Evolutionary conservation across 2,329 filamentous ascomycete genomes (phyloP).

Genomic region (Verticillium longisporum): DNA sequence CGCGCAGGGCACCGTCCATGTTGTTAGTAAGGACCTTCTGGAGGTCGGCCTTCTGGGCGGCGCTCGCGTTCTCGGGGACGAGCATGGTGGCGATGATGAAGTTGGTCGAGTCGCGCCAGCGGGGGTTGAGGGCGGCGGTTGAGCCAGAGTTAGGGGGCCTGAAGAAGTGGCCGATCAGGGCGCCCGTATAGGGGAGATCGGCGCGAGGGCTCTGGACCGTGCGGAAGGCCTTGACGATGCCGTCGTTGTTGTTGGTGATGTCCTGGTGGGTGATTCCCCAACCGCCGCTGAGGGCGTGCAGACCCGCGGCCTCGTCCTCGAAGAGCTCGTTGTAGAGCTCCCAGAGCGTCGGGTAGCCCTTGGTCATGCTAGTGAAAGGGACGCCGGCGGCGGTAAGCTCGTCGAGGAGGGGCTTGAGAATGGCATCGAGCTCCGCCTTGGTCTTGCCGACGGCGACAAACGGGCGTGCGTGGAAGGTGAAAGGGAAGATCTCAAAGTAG

Average conservation of each 20-base stretch:
- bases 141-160: slow-evolving; percentile 21
- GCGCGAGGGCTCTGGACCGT: slow-evolving; percentile 19
- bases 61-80: slow-evolving; percentile 28
- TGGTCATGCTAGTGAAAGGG: slow-evolving; percentile 18
- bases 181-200: slow-evolving; percentile 18
- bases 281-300: slow-evolving; percentile 26
- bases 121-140: slow-evolving; percentile 29
- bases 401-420: slow-evolving; percentile 26
- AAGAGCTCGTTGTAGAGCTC: slow-evolving; percentile 30
- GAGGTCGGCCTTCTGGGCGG: slow-evolving; percentile 32
- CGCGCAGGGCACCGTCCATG: slow-evolving; percentile 25
- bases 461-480: slow-evolving; percentile 30
- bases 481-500: slow-evolving; percentile 33
- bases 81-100: slow-evolving; percentile 26
- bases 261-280: slow-evolving; percentile 29
- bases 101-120: slow-evolving; percentile 24
- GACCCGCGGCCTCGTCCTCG: slow-evolving; percentile 24
- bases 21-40: slow-evolving; percentile 31
- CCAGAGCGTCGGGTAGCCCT: slow-evolving; percentile 24
- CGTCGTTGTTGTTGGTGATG: slow-evolving; percentile 24
- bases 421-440: slow-evolving; percentile 21
- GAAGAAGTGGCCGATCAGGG: slow-evolving; percentile 30
- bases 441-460: slow-evolving; percentile 29
- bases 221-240: slow-evolving; percentile 26
- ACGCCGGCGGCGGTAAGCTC: slow-evolving; percentile 21